Evolutionary conservation across 441 rosid genomes (phyloP), one percentile per base, ranked within the genome.

Genomic region (Pelargonium citronellum): DNA sequence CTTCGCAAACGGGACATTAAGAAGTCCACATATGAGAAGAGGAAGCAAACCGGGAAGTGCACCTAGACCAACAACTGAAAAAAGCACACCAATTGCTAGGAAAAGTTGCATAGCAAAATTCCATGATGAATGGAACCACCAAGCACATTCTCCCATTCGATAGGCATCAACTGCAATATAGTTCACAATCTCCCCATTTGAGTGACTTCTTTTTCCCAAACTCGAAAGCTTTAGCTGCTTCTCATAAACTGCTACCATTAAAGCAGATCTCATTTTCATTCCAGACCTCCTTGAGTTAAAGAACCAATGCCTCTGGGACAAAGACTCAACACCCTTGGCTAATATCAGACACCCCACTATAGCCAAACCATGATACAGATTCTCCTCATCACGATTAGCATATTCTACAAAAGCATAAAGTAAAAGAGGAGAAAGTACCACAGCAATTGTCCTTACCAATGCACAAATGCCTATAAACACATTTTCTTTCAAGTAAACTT

Each of bases 41-140:
- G 95, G 91, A 68, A 88, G 69, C 30, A 93, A 76, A 64, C 96
- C 98, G 0, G 83, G 85, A 13, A 93, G 68, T 63, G 97, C 96
- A 16, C 96, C 97, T 0, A 75, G 58, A 67, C 98, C 97, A 63
- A 93, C 90, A 2, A 91, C 86, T 0, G 79, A 73, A 1, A 89
- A 88, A 65, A 91, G 91, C 1, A 87, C 77, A 46, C 64, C 82
- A 68, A 91, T 77, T 12, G 90, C 80, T 67, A 91, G 74, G 77
- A 93, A 79, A 64, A 93, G 85, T 78, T 93, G 98, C 69, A 93
- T 47, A 0, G 67, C 66, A n/a, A 79, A 58, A 70, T 83, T 79
- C 96, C 98, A 93, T 13, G 83, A 73, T 0, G 80, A 69, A 75
- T 93, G 98, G 71, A 91, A 85, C 98, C 98, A 93, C 92, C 90